Evolutionary conservation across 805 yeast genomes (phyloP), one percentile per base, ranked within the genome.

Genomic region (Kluyveromyces siamensis): DNA sequence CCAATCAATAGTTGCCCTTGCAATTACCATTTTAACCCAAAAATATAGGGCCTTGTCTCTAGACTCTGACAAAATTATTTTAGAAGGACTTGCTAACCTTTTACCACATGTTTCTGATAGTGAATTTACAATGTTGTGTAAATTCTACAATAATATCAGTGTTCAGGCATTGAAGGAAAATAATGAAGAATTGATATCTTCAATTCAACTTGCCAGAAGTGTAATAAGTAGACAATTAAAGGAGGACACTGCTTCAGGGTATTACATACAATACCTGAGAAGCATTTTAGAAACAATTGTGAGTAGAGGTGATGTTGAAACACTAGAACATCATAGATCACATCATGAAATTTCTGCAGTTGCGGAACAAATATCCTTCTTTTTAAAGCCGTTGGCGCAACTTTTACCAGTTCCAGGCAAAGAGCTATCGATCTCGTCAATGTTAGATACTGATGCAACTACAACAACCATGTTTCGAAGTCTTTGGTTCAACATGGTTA

Each of bases 401-500:
- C 66, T 90, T 38, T 68, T 90, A 48, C 96, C 96, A 3, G 68
- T 71, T 37, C 71, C 74, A 7, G 71, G 72, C 35, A 73, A 74
- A 27, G 55, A 61, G 6, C 80, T 84, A 59, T 11, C 45, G 42
- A 21, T 41, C 21, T 17, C 44, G 27, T 17, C 35, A n/a, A n/a
- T 43, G 6, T 33, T 61, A n/a, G 47, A 49, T 8, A 55, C 59
- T 19, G 67, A 83, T 53, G 77, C 78, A 38, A 70, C 69, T 1
- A 69, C 80, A 1, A 69, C 80, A 44, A 73, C 76, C 42, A 70
- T 82, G 50, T 87, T 91, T 71, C 77, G 95, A 60, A 85, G 93
- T 65, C 80, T 88, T 41, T 93, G 99, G 99, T 88, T 87, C 65
- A 93, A 91, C 60, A 72, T 93, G 74, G 91, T 83, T 4, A 85